Base-by-base conservation (phyloP, 768 basidiomycete species). In the Auricularia cornea region DNA sequence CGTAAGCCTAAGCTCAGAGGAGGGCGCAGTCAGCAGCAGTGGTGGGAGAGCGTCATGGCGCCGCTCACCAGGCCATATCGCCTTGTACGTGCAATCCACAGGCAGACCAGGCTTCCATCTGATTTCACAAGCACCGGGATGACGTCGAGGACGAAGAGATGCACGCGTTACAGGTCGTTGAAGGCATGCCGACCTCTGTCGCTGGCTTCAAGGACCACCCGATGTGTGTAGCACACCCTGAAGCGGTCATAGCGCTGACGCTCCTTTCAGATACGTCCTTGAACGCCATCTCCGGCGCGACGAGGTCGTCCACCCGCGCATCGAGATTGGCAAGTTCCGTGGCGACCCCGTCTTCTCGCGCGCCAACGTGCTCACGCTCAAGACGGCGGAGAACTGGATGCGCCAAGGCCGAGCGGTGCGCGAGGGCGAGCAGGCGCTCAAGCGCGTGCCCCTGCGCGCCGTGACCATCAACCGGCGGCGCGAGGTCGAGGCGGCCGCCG, bases 171-270 rank as follows among this genome's bases (percentile, higher is more conserved):
- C 89, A 92, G 71, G 73, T 90, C 71, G 87, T 82, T 57, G 95
- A 96, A 75, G 93, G 89, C 29, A 97, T 99, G 94, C 97, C 97
- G 0, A 88, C 86, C 20, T 88, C 89, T 12, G 81, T 98, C 62
- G 79, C 82, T 31, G 97, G 94, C 2, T 98, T 98, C 83, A 98
- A 98, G 73, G 89, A 92, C 69, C 97, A 99, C 75, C 94, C 95
- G 3, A 71, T 96, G 35, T 38, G 35, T 14, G 35, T 38, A 60
- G 87, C 74, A 18, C 62, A 41, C 31, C 54, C 41, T 66, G 23
- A n/a, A 14, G 10, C 8, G 35, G 10, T 10, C 35, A 38, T 38
- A 38, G 35, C 35, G 38, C 16, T n/a, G 61, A 29, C 33, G 28
- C 20, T 40, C 48, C 20, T 65, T 52, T 68, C 92, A 92, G 35